Conservation (phyloP, 2,329 filamentous ascomycete species). For the Fusarium hainanense region DNA sequence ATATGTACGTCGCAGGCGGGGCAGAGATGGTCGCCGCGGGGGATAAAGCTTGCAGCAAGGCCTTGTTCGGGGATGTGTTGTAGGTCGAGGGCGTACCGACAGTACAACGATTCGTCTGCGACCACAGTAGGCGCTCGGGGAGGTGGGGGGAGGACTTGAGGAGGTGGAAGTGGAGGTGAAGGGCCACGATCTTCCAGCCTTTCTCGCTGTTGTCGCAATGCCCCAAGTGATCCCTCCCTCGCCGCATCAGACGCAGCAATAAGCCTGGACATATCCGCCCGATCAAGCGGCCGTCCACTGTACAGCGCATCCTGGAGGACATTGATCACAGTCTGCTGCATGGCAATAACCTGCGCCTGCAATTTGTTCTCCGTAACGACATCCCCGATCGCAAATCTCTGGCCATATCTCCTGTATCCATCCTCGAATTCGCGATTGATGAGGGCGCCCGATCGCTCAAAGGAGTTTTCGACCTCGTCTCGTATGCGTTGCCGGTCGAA, state of each 20-base stretch:
- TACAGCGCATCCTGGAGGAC: conserved; percentile 42
- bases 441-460: conserved; percentile 38
- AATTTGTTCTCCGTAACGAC: conserved; percentile 43
- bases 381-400: conserved; percentile 40
- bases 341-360: conserved; percentile 42
- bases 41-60: conserved; percentile 34
- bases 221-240: conserved; percentile 36
- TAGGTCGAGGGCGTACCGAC: conserved; percentile 41
- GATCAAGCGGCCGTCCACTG: conserved; percentile 37
- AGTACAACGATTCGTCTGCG: conserved; percentile 34
- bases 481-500: conserved; percentile 7
- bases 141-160: not conserved
- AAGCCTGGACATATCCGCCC: conserved; percentile 39
- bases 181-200: conserved; percentile 23
- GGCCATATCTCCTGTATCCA: conserved; percentile 38
- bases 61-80: conserved; percentile 27
- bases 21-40: conserved; percentile 27
- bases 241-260: conserved; percentile 42
- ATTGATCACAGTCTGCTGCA: conserved; percentile 45
- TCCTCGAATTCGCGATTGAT: conserved; percentile 44
- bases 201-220: conserved; percentile 39
- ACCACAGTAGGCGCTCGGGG: conserved; percentile 16
- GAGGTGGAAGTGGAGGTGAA: not conserved
- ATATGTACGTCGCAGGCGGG: conserved; percentile 36
- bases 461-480: conserved; percentile 38